Evolutionary conservation across 441 rosid species (phyloP).

Genomic region (Syzygium malaccense): DNA sequence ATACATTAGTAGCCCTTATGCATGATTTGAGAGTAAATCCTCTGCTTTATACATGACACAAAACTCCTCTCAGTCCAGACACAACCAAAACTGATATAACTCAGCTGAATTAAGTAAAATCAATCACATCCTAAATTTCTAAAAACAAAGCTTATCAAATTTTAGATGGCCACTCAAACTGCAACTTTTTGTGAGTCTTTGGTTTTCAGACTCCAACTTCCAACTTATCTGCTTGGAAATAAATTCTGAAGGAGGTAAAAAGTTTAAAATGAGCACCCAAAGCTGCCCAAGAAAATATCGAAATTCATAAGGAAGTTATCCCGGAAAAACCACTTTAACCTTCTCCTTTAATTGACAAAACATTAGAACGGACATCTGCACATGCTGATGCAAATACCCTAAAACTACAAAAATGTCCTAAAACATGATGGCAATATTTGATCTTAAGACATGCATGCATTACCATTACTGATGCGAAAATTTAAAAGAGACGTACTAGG

Average conservation of each 20-base stretch:
- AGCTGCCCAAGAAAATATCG: neutral
- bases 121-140: neutral
- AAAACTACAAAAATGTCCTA: neutral
- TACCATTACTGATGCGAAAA: neutral
- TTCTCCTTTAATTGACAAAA: neutral
- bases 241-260: neutral
- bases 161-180: neutral
- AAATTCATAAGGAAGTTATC: neutral
- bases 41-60: neutral
- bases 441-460: neutral
- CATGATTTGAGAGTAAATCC: neutral
- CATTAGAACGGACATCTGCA: neutral
- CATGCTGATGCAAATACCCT: neutral
- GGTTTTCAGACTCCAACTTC: neutral
- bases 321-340: neutral
- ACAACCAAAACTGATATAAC: neutral
- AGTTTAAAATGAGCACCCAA: neutral
- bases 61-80: neutral
- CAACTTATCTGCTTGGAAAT: neutral
- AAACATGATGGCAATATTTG: neutral
- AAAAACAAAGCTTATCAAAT: neutral
- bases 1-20: neutral
- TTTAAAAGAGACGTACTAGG: conserved; percentile 43
- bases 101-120: neutral
- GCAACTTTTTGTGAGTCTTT: neutral